A percentile compares a stretch with the other conserved stretches of the same genome.
phyloP scores from a whole-genome alignment of 2,329 filamentous ascomycete species.

The Penicillium sp. region DNA sequence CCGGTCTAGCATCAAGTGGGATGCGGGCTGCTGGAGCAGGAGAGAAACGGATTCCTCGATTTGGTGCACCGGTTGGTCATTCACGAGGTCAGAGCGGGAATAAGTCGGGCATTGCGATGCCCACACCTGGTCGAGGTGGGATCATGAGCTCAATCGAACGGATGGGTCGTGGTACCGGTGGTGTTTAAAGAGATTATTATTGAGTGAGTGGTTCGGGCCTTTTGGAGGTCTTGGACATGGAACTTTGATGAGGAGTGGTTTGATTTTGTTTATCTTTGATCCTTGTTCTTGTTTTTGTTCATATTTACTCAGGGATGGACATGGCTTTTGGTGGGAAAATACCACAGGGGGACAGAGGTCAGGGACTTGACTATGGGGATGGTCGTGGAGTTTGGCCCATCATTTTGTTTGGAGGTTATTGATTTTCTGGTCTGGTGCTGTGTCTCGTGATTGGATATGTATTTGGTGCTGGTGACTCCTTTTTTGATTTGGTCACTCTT shows the following conservation, averaged over 20 bases:
- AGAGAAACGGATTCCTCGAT: constrained; percentile 29
- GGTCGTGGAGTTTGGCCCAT: neutral
- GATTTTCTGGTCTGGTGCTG: neutral
- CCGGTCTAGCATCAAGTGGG: constrained; percentile 16
- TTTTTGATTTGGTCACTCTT: no score
- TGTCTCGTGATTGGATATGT: constrained; percentile 1
- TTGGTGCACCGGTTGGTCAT: constrained; percentile 27
- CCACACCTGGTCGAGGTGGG: constrained; percentile 53
- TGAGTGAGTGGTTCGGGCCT: no score
- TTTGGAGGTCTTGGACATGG: neutral
- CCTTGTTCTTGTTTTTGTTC: no score
- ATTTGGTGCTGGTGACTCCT: no score
- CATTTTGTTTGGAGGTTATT: neutral
- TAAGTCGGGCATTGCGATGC: constrained; percentile 33
- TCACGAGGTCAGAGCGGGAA: constrained; percentile 33
- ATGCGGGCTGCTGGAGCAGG: constrained; percentile 27
- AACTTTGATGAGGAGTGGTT: neutral
- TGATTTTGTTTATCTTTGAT: neutral
- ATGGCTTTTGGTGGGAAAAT: no score
- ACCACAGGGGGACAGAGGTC: no score
- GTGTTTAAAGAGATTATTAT: constrained; percentile 3
- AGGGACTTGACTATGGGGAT: neutral
- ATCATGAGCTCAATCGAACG: constrained; percentile 82
- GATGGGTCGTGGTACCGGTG: constrained; percentile 58
- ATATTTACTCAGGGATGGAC: no score